Percentiles rank a stretch among this genome's conserved stretches.
These are phyloP conservation scores for Lumnitzera racemosa DNA, from an alignment of 345 rosid species.

Conservation along the genomic window DNA sequence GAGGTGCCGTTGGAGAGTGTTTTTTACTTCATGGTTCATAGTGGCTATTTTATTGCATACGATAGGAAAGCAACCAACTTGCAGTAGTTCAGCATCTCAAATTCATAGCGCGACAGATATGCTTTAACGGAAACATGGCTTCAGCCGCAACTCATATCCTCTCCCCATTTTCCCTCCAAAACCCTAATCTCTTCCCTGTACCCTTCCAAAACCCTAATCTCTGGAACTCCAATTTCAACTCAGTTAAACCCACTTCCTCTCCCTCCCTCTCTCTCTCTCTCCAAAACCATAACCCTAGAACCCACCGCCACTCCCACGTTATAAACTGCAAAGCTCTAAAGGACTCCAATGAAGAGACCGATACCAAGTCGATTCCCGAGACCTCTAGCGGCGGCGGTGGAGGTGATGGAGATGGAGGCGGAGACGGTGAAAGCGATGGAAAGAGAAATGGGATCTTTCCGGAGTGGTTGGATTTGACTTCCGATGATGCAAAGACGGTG, in stretches of 20 bases:
- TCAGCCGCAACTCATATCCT: too few species aligned
- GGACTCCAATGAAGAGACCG: constrained; percentile 44
- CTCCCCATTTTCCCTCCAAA: constrained; percentile 8
- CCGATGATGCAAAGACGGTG: constrained; percentile 83
- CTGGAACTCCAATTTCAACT: constrained; percentile 5
- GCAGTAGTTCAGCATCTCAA: too few species aligned
- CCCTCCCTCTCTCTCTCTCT: constrained; percentile 7
- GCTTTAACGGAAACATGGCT: too few species aligned
- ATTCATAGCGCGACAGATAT: too few species aligned
- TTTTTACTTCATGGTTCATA: too few species aligned
- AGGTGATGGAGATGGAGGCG: constrained; percentile 40
- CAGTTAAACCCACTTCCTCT: constrained; percentile 2
- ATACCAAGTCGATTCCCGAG: constrained; percentile 21
- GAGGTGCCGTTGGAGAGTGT: too few species aligned
- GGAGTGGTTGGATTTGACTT: constrained; percentile 61
- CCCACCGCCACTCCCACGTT: constrained; percentile 8
- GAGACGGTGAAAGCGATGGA: constrained; percentile 30
- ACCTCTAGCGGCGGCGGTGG: constrained; percentile 30
- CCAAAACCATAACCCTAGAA: constrained; percentile 6
- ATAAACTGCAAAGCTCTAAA: constrained; percentile 24
- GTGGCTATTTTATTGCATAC: too few species aligned
- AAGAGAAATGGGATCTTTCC: constrained; percentile 44
- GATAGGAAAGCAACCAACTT: too few species aligned
- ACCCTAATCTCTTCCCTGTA: constrained; percentile 13
- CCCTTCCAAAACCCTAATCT: constrained; percentile 11